These are phyloP conservation scores for Rosellinia necatrix DNA, from an alignment of 2,329 filamentous ascomycete species.

Conservation along the genomic window DNA sequence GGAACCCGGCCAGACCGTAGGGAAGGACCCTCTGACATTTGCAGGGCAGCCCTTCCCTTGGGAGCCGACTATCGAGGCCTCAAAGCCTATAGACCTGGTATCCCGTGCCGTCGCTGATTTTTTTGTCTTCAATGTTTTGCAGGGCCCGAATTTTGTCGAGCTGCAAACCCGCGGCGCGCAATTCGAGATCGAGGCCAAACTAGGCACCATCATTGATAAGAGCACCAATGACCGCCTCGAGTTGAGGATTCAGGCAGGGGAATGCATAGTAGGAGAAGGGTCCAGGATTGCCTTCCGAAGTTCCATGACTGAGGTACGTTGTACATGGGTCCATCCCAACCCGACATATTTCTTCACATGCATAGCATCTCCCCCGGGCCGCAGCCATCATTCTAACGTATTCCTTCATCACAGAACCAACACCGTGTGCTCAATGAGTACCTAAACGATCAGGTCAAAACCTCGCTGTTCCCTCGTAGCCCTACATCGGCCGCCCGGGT, in stretches of 20 bases:
- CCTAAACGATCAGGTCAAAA: conserved; percentile 70
- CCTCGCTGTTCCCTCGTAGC: conserved; percentile 61
- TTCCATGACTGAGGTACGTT: conserved; percentile 82
- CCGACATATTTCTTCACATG: background rate
- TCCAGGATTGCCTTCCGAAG: conserved; percentile 75
- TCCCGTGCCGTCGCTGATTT: conserved; percentile 81
- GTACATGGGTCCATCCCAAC: background rate
- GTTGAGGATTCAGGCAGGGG: conserved; percentile 66
- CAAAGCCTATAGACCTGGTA: conserved; percentile 74
- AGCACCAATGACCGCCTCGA: conserved; percentile 71
- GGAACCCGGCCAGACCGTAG: conserved; percentile 26
- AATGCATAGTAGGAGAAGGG: conserved; percentile 69
- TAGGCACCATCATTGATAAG: conserved; percentile 79
- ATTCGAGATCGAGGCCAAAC: conserved; percentile 92
- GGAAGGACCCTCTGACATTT: conserved; percentile 32
- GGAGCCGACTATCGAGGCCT: conserved; percentile 71
- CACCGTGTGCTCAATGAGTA: conserved; percentile 84
- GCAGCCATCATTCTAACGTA: conserved; percentile 5
- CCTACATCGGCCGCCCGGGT: conserved; percentile 56
- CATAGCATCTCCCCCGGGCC: background rate
- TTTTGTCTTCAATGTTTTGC: conserved; percentile 72
- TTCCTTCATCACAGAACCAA: conserved; percentile 63
- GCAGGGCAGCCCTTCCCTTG: conserved; percentile 50
- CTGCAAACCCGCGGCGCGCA: conserved; percentile 68
- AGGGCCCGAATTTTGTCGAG: conserved; percentile 67